Conservation (phyloP, 208 protist genomes). For the Naegleria gruberi region DNA sequence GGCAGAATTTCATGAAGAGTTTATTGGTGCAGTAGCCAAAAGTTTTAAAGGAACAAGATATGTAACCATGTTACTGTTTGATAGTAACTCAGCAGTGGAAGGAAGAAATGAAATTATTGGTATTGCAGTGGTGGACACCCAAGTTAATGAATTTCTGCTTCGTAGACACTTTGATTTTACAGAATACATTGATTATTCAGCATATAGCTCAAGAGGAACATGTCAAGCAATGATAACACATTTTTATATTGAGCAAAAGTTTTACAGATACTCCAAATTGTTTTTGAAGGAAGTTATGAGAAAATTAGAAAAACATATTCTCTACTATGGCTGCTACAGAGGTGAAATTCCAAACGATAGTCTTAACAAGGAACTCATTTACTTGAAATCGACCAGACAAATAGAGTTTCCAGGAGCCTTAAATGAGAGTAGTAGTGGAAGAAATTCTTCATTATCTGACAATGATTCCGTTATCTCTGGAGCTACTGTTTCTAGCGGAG, state of each 20-base stretch:
- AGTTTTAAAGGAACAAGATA: not conserved
- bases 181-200: not conserved
- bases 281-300: slow-evolving; percentile 2
- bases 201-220: not conserved
- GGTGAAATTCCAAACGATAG: not conserved
- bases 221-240: not conserved
- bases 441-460: not conserved
- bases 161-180: not conserved
- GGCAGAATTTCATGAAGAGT: not conserved
- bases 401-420: not conserved
- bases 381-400: slow-evolving; percentile 7
- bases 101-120: not conserved
- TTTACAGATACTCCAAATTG: not conserved
- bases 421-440: not conserved
- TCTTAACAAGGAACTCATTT: not conserved
- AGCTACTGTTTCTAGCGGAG: not conserved
- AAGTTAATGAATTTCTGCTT: slow-evolving; percentile 1
- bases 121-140: not conserved
- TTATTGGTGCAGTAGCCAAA: not conserved
- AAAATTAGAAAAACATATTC: not conserved
- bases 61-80: not conserved
- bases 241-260: not conserved
- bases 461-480: not conserved
- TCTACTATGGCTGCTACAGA: not conserved
- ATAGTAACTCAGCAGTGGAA: not conserved